Evolutionary conservation across 345 rosid genomes (phyloP), one percentile per base, ranked within the genome.

Genomic region (Erodium maritimum): DNA sequence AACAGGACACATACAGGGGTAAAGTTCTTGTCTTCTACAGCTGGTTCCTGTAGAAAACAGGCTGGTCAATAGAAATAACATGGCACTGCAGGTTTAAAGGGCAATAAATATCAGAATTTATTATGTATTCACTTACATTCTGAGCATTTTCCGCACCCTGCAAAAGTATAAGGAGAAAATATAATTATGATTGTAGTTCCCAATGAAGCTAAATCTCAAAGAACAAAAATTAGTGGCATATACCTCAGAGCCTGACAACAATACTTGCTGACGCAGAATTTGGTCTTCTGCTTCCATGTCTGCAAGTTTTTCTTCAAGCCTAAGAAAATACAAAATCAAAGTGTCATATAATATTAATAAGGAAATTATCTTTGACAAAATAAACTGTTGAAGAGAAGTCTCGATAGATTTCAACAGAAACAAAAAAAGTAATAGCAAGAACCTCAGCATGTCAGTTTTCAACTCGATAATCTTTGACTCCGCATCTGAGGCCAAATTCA

Each of bases 381-480:
- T 29, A 29, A 29, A 29, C 0, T 29, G 37, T 29, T 11, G 37
- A 29, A 29, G 37, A 29, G 5, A 29, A 29, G 37, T 29, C 37
- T 5, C 9, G 8, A 29, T 4, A 29, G 9, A 29, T 3, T 29
- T 29, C 8, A 29, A 29, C 37, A 29, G 37, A 29, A 29, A 29
- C 37, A 29, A 11, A 3, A n/a, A 29, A 5, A 29, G 37, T 1
- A 29, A 29, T 6, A 11, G 37, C 37, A 29, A 29, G 37, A 29
- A 91, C 99, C 87, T 83, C 63, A 84, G 95, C 93, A 81, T 83
- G 8, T 69, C 61, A 73, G 88, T 85, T 84, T 93, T 89, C 63
- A 85, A 70, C 67, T 89, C 94, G 65, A 89, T 91, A 58, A 89
- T 73, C 77, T 80, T 86, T n/a, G 85, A 67, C 75, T 93, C 96